Evolutionary conservation across 495 filamentous ascomycete genomes (phyloP).

Genomic region (Neurospora sp.): DNA sequence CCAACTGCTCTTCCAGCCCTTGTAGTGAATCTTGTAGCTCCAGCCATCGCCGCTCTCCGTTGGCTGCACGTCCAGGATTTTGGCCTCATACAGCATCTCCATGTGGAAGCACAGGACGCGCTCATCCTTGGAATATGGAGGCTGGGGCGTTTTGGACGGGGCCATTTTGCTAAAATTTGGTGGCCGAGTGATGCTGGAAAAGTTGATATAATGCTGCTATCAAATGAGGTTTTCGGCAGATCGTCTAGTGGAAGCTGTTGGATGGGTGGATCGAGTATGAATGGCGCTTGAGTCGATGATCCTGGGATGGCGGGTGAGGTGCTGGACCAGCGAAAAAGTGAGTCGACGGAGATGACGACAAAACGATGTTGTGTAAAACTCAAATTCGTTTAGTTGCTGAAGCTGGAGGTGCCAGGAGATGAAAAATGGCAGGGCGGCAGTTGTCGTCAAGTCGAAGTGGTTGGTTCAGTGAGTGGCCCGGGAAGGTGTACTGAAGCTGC

Average conservation of each 20-base stretch:
- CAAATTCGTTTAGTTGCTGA: not conserved
- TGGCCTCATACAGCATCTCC: constrained; percentile 93
- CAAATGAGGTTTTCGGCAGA: not conserved
- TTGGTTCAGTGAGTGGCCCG: not conserved
- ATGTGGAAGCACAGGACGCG: constrained; percentile 94
- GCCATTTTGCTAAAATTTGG: constrained; percentile 20
- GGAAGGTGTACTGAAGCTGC: not conserved
- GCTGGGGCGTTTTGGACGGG: constrained; percentile 29
- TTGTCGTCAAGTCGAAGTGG: not conserved
- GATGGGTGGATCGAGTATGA: not conserved
- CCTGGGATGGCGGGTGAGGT: not conserved
- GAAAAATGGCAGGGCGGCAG: not conserved
- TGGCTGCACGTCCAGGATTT: constrained; percentile 70
- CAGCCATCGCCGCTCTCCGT: constrained; percentile 60
- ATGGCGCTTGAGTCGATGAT: not conserved
- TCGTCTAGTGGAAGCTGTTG: not conserved
- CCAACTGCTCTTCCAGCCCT: constrained; percentile 99
- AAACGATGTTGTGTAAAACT: not conserved
- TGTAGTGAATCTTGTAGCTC: constrained; percentile 92
- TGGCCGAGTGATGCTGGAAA: not conserved
- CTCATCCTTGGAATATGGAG: constrained; percentile 77
- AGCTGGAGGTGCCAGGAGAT: not conserved
- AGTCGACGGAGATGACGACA: not conserved
- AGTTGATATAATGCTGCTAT: not conserved
- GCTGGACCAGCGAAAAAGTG: not conserved